phyloP scores from a whole-genome alignment of 352 stramenopile species.

The Globisporangium irregulare region DNA sequence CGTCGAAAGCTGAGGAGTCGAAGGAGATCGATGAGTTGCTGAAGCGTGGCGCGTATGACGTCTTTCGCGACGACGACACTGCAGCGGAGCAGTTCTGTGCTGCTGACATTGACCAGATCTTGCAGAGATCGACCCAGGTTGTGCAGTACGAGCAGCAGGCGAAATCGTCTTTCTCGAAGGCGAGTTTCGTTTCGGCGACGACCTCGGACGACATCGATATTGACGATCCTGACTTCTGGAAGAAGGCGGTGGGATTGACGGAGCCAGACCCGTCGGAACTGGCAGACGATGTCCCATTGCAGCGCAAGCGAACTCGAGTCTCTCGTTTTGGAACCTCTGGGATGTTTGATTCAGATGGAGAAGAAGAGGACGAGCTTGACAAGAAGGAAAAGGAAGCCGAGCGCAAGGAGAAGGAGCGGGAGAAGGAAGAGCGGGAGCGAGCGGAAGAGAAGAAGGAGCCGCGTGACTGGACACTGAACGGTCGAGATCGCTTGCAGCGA shows the following conservation, averaged over 20 bases:
- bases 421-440: slow-evolving; percentile 49
- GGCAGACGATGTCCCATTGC: slow-evolving; percentile 62
- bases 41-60: slow-evolving; percentile 89
- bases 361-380: slow-evolving; percentile 54
- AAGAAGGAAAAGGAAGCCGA: slow-evolving; percentile 37
- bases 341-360: slow-evolving; percentile 60
- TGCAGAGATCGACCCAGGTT: slow-evolving; percentile 86
- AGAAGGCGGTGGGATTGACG: slow-evolving; percentile 93
- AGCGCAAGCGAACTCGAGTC: slow-evolving; percentile 85
- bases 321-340: slow-evolving; percentile 66
- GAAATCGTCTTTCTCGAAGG: slow-evolving; percentile 89
- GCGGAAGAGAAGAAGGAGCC: slow-evolving; percentile 62
- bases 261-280: slow-evolving; percentile 66
- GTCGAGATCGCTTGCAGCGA: slow-evolving; percentile 77
- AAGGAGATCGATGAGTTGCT: slow-evolving; percentile 92
- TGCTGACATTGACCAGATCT: slow-evolving; percentile 98
- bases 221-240: slow-evolving; percentile 99
- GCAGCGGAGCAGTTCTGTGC: slow-evolving; percentile 95
- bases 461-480: slow-evolving; percentile 86
- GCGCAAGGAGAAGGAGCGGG: slow-evolving; percentile 34
- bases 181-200: slow-evolving; percentile 89
- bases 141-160: slow-evolving; percentile 85
- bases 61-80: slow-evolving; percentile 90
- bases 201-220: slow-evolving; percentile 95
- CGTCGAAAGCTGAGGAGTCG: slow-evolving; percentile 76